Percentiles rank a stretch among this genome's conserved stretches.
phyloP scores from a whole-genome alignment of 2,329 filamentous ascomycete species.

The Calonectria ilicicola region DNA sequence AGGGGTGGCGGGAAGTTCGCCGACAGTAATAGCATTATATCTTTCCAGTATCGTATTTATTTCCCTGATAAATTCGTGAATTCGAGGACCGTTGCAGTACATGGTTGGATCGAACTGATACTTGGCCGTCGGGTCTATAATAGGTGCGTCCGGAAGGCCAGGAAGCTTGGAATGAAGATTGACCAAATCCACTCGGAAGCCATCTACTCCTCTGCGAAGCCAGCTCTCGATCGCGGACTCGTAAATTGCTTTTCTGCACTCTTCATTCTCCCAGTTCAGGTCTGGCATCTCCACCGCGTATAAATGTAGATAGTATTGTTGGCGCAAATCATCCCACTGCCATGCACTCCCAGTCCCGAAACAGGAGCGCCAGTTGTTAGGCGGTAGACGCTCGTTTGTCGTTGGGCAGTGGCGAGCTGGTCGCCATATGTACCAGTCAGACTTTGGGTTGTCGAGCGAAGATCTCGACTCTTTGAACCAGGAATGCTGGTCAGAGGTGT shows the following conservation, averaged over 20 bases:
- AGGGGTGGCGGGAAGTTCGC: conserved; percentile 74
- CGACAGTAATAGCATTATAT: conserved; percentile 77
- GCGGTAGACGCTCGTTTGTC: conserved; percentile 71
- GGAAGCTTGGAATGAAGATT: conserved; percentile 77
- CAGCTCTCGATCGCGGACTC: conserved; percentile 81
- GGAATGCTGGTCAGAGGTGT: conserved; percentile 38
- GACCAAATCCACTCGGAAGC: conserved; percentile 81
- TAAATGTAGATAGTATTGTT: conserved; percentile 82
- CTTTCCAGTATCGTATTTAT: conserved; percentile 71
- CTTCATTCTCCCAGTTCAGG: conserved; percentile 83
- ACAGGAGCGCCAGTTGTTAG: conserved; percentile 79
- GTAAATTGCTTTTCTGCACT: conserved; percentile 76
- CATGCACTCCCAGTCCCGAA: conserved; percentile 72
- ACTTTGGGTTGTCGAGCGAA: conserved; percentile 30
- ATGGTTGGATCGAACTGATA: conserved; percentile 66
- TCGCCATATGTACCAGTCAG: conserved; percentile 74
- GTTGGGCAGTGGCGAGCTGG: conserved; percentile 64
- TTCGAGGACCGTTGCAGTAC: conserved; percentile 75
- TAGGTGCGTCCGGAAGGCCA: conserved; percentile 68
- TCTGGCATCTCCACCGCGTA: conserved; percentile 84
- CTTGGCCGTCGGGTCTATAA: conserved; percentile 58
- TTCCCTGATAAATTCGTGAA: conserved; percentile 76
- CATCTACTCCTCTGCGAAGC: conserved; percentile 79
- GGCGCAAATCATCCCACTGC: conserved; percentile 78
- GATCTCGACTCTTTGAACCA: conserved; percentile 38